phyloP scores from a whole-genome alignment of 345 rosid genomes.

The Cochlearia excelsa region DNA sequence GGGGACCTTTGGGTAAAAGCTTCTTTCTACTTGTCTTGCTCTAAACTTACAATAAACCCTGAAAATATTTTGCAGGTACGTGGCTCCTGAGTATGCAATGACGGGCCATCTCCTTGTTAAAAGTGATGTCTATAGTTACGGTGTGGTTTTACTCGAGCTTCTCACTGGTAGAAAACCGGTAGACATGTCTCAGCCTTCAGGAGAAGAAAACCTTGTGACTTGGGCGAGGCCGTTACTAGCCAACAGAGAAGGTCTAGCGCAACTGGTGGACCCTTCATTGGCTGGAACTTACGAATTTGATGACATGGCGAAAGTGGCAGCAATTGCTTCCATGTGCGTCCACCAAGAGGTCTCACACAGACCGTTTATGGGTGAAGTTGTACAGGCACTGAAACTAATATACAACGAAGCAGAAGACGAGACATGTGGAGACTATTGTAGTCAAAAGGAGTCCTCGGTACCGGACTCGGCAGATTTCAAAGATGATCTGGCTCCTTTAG shows the following conservation, averaged over 20 bases:
- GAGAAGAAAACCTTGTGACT: constrained; percentile 95
- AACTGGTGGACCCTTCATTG: constrained; percentile 76
- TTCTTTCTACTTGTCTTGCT: not conserved
- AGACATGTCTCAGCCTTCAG: constrained; percentile 96
- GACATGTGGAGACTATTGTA: constrained; percentile 69
- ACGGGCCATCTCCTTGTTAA: constrained; percentile 98
- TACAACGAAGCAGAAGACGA: constrained; percentile 73
- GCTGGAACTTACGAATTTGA: constrained; percentile 75
- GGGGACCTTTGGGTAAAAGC: constrained; percentile 96
- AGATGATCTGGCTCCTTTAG: constrained; percentile 69
- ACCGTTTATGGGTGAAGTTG: constrained; percentile 99
- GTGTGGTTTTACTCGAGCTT: constrained; percentile 98
- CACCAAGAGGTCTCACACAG: constrained; percentile 91
- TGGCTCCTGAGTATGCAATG: constrained; percentile 99
- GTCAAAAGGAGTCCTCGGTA: constrained; percentile 81
- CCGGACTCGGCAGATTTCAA: constrained; percentile 67
- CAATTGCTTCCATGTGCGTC: constrained; percentile 97
- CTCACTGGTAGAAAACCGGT: constrained; percentile 94
- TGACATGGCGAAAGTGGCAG: constrained; percentile 96
- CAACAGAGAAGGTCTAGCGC: constrained; percentile 79
- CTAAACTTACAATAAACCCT: constrained; percentile 3
- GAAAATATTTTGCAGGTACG: constrained; percentile 58
- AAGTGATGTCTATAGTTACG: constrained; percentile 98
- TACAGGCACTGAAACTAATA: constrained; percentile 95
- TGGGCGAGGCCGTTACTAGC: constrained; percentile 94